These are phyloP conservation scores for Didymella glomerata DNA, from an alignment of 2,329 filamentous ascomycete genomes.

Conservation along the genomic window DNA sequence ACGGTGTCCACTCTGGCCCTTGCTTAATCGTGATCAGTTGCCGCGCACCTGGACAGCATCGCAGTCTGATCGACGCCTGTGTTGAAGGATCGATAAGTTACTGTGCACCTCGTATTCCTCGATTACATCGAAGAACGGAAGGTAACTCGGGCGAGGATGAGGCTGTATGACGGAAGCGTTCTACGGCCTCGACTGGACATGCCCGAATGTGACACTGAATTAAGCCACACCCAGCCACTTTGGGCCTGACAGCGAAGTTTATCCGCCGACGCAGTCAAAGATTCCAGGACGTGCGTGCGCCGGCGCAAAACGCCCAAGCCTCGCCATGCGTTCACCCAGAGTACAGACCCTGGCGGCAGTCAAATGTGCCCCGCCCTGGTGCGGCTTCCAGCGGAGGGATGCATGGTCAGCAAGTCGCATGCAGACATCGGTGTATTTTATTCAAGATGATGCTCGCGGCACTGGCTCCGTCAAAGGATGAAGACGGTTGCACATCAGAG, in stretches of 20 bases:
- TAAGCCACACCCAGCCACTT: conserved; percentile 16
- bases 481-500: conserved; percentile 2
- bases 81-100: conserved; percentile 8
- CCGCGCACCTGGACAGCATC: conserved; percentile 4
- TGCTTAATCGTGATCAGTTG: conserved; percentile 9
- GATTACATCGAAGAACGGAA: conserved; percentile 6
- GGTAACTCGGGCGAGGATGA: neutral
- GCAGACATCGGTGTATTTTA: neutral
- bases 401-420: neutral
- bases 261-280: conserved; percentile 5
- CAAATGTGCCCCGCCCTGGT: conserved; percentile 3
- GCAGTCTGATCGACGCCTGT: conserved; percentile 3
- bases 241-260: conserved; percentile 11
- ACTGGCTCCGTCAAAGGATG: conserved; percentile 1
- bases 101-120: conserved; percentile 2
- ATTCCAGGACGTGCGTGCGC: conserved; percentile 7
- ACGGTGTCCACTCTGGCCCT: conserved; percentile 2
- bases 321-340: conserved; percentile 6
- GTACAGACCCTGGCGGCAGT: conserved; percentile 8
- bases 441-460: conserved; percentile 6
- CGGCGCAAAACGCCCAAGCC: conserved; percentile 3
- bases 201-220: neutral
- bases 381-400: neutral
- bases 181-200: conserved; percentile 10
- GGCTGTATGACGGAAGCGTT: conserved; percentile 7